Percentiles rank a stretch among this genome's conserved stretches.
Evolutionary conservation across 2,329 filamentous ascomycete species (phyloP).

Genomic region (Epichloe brachyelytri): DNA sequence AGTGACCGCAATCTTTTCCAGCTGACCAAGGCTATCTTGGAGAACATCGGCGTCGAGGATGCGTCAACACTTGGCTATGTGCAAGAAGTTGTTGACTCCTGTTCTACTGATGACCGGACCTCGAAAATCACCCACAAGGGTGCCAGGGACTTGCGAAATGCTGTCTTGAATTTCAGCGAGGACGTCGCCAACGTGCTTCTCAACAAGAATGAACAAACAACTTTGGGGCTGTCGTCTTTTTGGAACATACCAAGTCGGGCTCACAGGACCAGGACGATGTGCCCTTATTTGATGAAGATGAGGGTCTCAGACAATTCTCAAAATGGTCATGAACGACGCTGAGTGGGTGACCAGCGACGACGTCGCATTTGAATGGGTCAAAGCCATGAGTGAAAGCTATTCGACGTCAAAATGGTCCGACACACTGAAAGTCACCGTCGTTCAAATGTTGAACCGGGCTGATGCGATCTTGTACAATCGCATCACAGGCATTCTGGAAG

Average conservation of each 20-base stretch:
- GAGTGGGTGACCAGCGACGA: constrained; percentile 43
- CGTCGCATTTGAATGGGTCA: constrained; percentile 45
- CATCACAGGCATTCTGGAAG: constrained; percentile 29
- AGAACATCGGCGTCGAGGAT: constrained; percentile 41
- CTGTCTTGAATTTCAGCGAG: constrained; percentile 37
- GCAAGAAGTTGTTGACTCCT: constrained; percentile 38
- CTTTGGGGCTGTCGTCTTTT: constrained; percentile 46
- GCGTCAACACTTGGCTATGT: constrained; percentile 30
- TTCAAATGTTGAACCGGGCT: constrained; percentile 40
- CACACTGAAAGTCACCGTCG: constrained; percentile 40
- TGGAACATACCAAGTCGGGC: constrained; percentile 48
- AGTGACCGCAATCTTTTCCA: constrained; percentile 43
- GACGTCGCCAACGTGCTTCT: constrained; percentile 40
- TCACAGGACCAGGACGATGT: constrained; percentile 36
- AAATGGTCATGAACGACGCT: constrained; percentile 26
- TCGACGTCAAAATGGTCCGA: constrained; percentile 44
- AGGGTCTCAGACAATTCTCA: constrained; percentile 40
- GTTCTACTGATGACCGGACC: constrained; percentile 36
- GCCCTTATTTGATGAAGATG: constrained; percentile 37
- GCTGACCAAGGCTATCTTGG: constrained; percentile 40
- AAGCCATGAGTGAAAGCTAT: constrained; percentile 37
- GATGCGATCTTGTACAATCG: constrained; percentile 40
- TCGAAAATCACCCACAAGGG: constrained; percentile 32
- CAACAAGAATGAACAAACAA: constrained; percentile 38
- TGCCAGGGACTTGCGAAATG: constrained; percentile 35